Evolutionary conservation across 148 eudicot genomes (phyloP).

Genomic region (Selenicereus undatus): DNA sequence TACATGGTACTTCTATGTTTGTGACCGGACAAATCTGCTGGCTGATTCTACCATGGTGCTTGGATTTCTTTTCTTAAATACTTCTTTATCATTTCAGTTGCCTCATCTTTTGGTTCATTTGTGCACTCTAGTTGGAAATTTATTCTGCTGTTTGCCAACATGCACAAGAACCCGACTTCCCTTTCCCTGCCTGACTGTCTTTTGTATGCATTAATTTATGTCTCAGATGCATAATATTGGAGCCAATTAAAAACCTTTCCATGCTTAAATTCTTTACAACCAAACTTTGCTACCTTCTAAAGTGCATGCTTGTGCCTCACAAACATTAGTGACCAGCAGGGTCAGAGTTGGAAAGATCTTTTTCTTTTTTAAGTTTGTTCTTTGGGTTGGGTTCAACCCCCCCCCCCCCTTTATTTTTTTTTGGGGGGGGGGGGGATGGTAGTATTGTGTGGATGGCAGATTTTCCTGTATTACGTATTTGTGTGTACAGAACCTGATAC

Average conservation of each 20-base stretch:
- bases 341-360: background rate
- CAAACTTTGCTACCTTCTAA: background rate
- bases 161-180: background rate
- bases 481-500: no score
- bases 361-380: background rate
- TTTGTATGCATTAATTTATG: background rate
- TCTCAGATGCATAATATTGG: background rate
- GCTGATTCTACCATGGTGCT: constrained; percentile 76
- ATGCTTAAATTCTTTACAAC: background rate
- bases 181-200: background rate
- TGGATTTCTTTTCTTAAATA: background rate
- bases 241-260: background rate
- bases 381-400: background rate
- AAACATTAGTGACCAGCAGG: background rate
- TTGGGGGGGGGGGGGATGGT: no score
- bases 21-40: constrained; percentile 79
- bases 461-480: no score
- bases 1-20: constrained; percentile 77
- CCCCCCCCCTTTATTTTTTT: no score
- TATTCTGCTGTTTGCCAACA: background rate
- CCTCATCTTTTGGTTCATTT: background rate
- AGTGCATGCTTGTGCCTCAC: background rate
- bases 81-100: no score
- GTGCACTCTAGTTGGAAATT: background rate
- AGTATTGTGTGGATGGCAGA: no score